Evolutionary conservation across 768 basidiomycete species (phyloP).

Genomic region (Kwoniella dendrophila): DNA sequence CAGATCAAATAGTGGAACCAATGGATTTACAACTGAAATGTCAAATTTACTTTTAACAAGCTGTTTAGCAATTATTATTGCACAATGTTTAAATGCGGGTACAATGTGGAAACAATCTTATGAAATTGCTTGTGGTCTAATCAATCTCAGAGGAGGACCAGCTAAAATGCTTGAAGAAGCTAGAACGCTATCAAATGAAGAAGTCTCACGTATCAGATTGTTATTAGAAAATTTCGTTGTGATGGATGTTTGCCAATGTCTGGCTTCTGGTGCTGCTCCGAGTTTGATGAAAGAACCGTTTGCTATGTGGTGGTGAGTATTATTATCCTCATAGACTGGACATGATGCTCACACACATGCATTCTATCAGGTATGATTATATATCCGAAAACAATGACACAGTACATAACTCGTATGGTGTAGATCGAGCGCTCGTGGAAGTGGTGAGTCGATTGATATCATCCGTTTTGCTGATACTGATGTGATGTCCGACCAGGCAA

Average conservation of each 20-base stretch:
- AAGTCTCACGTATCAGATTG: slow-evolving; percentile 6
- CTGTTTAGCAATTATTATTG: slow-evolving; percentile 19
- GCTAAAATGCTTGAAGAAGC: slow-evolving; percentile 17
- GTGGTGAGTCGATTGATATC: slow-evolving; percentile 12
- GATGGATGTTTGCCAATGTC: slow-evolving; percentile 23
- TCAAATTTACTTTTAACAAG: slow-evolving; percentile 14
- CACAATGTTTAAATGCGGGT: slow-evolving; percentile 10
- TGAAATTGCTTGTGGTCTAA: slow-evolving; percentile 9
- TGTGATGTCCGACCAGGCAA: slow-evolving; percentile 13
- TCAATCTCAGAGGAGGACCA: slow-evolving; percentile 19
- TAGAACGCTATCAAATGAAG: not conserved
- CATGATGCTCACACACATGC: not conserved
- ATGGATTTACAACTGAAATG: slow-evolving; percentile 6
- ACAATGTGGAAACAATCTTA: slow-evolving; percentile 21
- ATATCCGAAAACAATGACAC: slow-evolving; percentile 9
- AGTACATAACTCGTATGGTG: slow-evolving; percentile 20
- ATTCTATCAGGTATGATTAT: slow-evolving; percentile 19
- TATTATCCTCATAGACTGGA: not conserved
- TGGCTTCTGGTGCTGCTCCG: slow-evolving; percentile 22
- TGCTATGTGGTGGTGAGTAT: slow-evolving; percentile 20
- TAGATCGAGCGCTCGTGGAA: slow-evolving; percentile 25
- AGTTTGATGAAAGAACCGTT: slow-evolving; percentile 24
- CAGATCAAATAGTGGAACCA: slow-evolving; percentile 7
- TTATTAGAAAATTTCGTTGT: slow-evolving; percentile 21
- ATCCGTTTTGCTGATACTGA: not conserved